A percentile compares a stretch with the other conserved stretches of the same genome.
Evolutionary conservation across 768 basidiomycete species (phyloP).

Genomic region (Auriscalpium orientale): DNA sequence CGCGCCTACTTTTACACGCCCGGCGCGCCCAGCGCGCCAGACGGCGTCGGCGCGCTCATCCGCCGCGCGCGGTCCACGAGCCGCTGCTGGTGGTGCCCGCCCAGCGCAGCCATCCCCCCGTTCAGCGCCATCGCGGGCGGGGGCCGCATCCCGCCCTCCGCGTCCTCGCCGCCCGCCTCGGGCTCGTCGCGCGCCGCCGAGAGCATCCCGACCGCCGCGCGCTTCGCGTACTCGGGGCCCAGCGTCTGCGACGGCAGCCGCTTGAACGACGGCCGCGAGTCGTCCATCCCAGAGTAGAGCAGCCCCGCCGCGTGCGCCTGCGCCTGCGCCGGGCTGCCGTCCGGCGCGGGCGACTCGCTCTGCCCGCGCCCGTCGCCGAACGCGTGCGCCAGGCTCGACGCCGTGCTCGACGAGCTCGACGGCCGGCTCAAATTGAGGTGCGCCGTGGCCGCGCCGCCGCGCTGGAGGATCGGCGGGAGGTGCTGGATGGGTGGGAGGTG

Average conservation of each 20-base stretch:
- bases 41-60: constrained; percentile 11
- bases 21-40: no score
- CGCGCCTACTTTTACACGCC: no score
- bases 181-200: neutral
- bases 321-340: constrained; percentile 17
- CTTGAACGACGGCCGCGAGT: constrained; percentile 61
- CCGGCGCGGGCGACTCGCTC: constrained; percentile 9
- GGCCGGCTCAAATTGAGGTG: constrained; percentile 25
- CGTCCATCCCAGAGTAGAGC: constrained; percentile 18
- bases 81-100: neutral
- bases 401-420: constrained; percentile 28
- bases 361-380: constrained; percentile 23
- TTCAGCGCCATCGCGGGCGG: neutral
- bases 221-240: constrained; percentile 51
- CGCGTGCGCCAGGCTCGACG: constrained; percentile 34
- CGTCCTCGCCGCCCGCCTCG: neutral
- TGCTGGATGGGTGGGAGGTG: neutral
- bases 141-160: neutral
- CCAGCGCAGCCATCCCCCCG: neutral
- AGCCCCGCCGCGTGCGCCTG: constrained; percentile 19
- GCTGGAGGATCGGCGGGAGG: neutral
- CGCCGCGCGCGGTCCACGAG: constrained; percentile 11
- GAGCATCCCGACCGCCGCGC: constrained; percentile 16
- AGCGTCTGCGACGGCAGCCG: constrained; percentile 65
- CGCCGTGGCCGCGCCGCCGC: constrained; percentile 1